Base-by-base conservation (phyloP, 129 eudicot genomes). In the Flaveria robusta region DNA sequence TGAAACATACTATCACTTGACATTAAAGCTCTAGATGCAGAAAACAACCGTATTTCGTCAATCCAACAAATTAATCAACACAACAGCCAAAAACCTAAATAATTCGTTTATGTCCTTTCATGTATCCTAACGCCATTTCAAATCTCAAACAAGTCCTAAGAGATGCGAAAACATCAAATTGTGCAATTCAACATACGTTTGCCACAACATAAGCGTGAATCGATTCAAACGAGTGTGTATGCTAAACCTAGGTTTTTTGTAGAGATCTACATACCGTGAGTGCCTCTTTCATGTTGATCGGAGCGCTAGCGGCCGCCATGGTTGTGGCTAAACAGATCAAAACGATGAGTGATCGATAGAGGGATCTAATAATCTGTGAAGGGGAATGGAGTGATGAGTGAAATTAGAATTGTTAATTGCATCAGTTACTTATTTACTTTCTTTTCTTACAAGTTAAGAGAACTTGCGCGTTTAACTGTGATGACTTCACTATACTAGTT, bases 261-360 rank as follows among this genome's bases (percentile, higher is more conserved):
- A 13, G 42, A 26, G 4, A 64, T 58, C 68, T 46, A 20, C 63
- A 74, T 85, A 94, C 99, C 97, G 99, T 94, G 49, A 94, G 93
- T 68, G 96, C 83, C 81, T 94, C 99, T 74, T 87, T 86, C 99
- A 94, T 94, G 77, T 89, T 85, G 83, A 94, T 91, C 89, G 99
- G 99, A 65, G 99, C 99, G 70, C 83, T 94, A 27, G 99, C 96
- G 76, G 97, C 93, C 86, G 98, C 93, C 97, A 94, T 94, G 83
- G 86, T 76, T 82, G 80, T 59, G 88, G 73, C 88, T 9, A 45
- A 16, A 54, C 27, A 76, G 82, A 80, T 82, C 86, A 64, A 77
- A 85, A 69, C 85, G 37, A 18, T 58, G 42, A 71, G 18, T 18
- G 85, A 68, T 77, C 74, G 39, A 34, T 5, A 34, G 39, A 0